A percentile compares a stretch with the other conserved stretches of the same genome.
These are phyloP conservation scores for Daucus carota DNA, from an alignment of 129 eudicot species.

Conservation along the genomic window DH1_v3.0 NC_030383.2:46628001-46628500, in stretches of 20 bases:
- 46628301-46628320: conserved; percentile 43
- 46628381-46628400: neutral
- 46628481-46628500: conserved; percentile 39
- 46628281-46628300: conserved; percentile 39
- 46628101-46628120: too few relatives aligned
- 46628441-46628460: conserved; percentile 54
- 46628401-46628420: conserved; percentile 51
- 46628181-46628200: too few relatives aligned
- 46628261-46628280: conserved; percentile 56
- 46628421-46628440: conserved; percentile 37
- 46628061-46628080: too few relatives aligned
- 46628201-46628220: too few relatives aligned
- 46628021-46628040: too few relatives aligned
- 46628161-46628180: too few relatives aligned
- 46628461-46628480: conserved; percentile 28
- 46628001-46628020: too few relatives aligned
- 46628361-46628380: conserved; percentile 15
- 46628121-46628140: too few relatives aligned
- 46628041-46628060: too few relatives aligned
- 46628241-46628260: conserved; percentile 55
- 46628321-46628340: conserved; percentile 55
- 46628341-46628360: conserved; percentile 16
- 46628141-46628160: too few relatives aligned
- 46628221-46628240: conserved; percentile 43
- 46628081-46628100: too few relatives aligned